Evolutionary conservation across 768 basidiomycete species (phyloP).

Genomic region (Arthromyces matolae): DNA sequence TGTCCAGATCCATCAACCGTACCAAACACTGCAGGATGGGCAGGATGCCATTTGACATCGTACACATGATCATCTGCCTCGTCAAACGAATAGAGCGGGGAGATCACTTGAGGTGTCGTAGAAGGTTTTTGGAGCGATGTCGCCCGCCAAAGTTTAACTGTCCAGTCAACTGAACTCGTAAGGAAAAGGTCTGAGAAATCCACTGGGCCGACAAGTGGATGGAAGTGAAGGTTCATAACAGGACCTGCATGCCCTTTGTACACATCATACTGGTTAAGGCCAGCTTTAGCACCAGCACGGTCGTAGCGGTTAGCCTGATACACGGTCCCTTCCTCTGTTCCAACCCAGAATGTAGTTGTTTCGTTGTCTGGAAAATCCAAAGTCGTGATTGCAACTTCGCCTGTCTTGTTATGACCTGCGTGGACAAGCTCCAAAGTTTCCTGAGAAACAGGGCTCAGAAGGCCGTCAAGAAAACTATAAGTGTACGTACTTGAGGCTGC

Average conservation of each 20-base stretch:
- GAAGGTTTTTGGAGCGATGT: conserved; percentile 75
- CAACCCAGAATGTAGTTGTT: conserved; percentile 95
- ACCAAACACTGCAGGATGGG: conserved; percentile 91
- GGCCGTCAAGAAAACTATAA: neutral
- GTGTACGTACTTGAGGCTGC: conserved; percentile 75
- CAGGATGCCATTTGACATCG: conserved; percentile 97
- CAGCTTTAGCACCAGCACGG: conserved; percentile 94
- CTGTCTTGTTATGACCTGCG: conserved; percentile 92
- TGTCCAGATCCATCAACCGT: conserved; percentile 92
- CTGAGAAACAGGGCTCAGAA: conserved; percentile 32
- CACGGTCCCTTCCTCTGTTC: conserved; percentile 96
- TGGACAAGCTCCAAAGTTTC: conserved; percentile 92
- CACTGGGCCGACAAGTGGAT: conserved; percentile 85
- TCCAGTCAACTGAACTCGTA: conserved; percentile 95
- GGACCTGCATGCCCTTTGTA: conserved; percentile 93
- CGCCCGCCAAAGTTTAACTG: conserved; percentile 93
- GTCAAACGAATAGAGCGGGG: conserved; percentile 90
- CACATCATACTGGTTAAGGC: conserved; percentile 87
- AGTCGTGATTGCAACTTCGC: conserved; percentile 91
- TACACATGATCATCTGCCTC: conserved; percentile 99
- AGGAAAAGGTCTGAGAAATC: conserved; percentile 96
- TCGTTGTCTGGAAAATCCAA: conserved; percentile 96
- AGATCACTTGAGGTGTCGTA: conserved; percentile 51
- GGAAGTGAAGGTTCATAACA: conserved; percentile 92
- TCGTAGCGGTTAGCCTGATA: conserved; percentile 98